Evolutionary conservation across 2,329 filamentous ascomycete genomes (phyloP), one percentile per base, ranked within the genome.

Genomic region (Arthroderma uncinatum): DNA sequence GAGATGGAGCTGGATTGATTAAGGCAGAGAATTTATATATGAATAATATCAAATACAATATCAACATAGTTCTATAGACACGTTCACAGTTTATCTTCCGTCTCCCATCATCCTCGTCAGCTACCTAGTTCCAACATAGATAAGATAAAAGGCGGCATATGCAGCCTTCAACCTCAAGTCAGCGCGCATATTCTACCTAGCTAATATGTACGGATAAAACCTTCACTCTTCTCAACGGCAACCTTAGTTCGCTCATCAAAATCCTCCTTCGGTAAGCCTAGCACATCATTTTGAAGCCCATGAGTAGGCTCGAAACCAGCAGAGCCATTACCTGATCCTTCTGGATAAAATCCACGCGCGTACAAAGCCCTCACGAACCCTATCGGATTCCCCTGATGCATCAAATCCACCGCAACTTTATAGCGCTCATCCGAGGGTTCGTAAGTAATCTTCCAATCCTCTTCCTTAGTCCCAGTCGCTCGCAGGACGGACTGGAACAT

Each of bases 401-500:
- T 52, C 19, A 67, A 66, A 55, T 74, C 73, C 57, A 74, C 60
- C 0, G 76, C 82, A 1, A 77, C 72, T 54, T 71, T 66, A 60
- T 75, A 81, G 21, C 82, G 75, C 65, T 79, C 68, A 40, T 71
- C 61, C 1, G 72, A 68, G 0, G 67, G 62, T 67, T 83, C 77
- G 6, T 76, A 68, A 1, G 65, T 72, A 57, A 87, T 76, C 1
- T 65, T 75, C 84, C 84, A 88, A 63, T 86, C 83, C 0, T 67
- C 69, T 39, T 83, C 79, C 1, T 70, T 78, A 0, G 78, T 81
- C 0, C 77, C 77, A 0, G 79, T 79, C 2, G 83, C 82, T 0
- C 79, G 77, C 63, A 83, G 75, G 10, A 84, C 68, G n/a, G 77
- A 78, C 39, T 79, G 77, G 56, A 87, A 75, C 73, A 87, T 86